Percentiles rank a stretch among this genome's conserved stretches.
phyloP scores from a whole-genome alignment of 495 filamentous ascomycete species.

The Aspergillus diversus region DNA sequence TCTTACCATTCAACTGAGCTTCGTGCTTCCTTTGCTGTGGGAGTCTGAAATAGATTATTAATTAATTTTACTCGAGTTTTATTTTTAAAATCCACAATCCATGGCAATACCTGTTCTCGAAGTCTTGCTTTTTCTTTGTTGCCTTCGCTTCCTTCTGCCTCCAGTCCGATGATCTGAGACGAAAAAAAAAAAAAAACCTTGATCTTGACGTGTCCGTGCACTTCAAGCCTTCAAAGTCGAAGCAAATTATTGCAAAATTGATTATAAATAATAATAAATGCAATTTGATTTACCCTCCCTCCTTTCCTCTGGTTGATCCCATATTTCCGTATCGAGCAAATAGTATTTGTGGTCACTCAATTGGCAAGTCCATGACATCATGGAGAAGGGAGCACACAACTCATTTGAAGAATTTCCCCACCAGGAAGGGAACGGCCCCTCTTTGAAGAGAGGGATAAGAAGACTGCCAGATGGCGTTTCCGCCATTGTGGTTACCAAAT shows the following conservation, averaged over 20 bases:
- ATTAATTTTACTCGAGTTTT: not conserved
- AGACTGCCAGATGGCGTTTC: constrained; percentile 6
- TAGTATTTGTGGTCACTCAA: not conserved
- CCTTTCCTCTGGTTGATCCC: not conserved
- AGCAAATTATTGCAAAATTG: not conserved
- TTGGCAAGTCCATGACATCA: constrained; percentile 24
- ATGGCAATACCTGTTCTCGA: too few relatives aligned
- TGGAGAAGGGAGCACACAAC: constrained; percentile 24
- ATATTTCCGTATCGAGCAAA: not conserved
- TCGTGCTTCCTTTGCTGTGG: not conserved
- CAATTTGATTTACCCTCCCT: too few relatives aligned
- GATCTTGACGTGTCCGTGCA: not conserved
- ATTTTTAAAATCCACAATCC: not conserved
- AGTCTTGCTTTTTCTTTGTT: not conserved
- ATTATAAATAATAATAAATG: too few relatives aligned
- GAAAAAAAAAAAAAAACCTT: not conserved
- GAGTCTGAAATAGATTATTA: not conserved
- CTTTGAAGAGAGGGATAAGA: constrained; percentile 11
- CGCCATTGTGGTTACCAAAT: constrained; percentile 17
- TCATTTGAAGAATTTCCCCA: constrained; percentile 12
- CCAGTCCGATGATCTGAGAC: not conserved
- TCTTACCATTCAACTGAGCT: not conserved
- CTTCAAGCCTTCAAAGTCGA: not conserved
- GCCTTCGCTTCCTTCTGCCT: not conserved
- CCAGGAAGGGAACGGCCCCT: constrained; percentile 8